Percentiles rank a stretch among this genome's conserved stretches.
phyloP scores from a whole-genome alignment of 129 eudicot species.

The Gnaphalium uliginosum region DNA sequence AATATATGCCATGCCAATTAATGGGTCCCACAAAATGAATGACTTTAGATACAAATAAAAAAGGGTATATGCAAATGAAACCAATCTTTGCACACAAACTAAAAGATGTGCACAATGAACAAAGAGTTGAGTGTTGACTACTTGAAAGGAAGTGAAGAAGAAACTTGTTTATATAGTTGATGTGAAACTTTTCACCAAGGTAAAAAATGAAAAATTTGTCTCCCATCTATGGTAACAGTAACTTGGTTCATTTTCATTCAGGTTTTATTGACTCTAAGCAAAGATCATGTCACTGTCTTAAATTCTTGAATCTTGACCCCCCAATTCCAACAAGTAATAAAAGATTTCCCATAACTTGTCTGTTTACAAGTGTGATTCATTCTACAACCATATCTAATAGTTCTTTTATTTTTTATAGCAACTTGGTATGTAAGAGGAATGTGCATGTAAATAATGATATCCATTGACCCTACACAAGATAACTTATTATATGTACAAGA shows the following conservation, averaged over 20 bases:
- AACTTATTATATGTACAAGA: conserved; percentile 29
- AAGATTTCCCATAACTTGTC: conserved; percentile 37
- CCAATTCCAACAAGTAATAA: conserved; percentile 20
- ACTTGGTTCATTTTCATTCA: conserved; percentile 22
- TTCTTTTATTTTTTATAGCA: conserved; percentile 15
- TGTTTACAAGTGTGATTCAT: conserved; percentile 16
- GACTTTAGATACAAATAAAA: not conserved
- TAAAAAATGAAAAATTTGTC: not conserved
- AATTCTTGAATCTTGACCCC: conserved; percentile 11
- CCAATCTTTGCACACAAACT: conserved; percentile 32
- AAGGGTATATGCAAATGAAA: conserved; percentile 4
- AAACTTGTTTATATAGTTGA: conserved; percentile 31
- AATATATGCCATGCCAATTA: not conserved
- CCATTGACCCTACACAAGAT: conserved; percentile 38
- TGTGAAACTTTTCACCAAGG: conserved; percentile 42
- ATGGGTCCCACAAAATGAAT: conserved; percentile 18
- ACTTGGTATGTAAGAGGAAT: conserved; percentile 38
- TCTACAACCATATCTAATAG: conserved; percentile 30
- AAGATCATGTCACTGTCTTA: conserved; percentile 25
- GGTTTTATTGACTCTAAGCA: conserved; percentile 21
- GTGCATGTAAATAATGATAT: conserved; percentile 31
- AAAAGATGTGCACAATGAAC: conserved; percentile 26
- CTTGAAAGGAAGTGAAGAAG: conserved; percentile 28
- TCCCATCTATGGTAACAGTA: conserved; percentile 9
- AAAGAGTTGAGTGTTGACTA: conserved; percentile 26